phyloP scores from a whole-genome alignment of 2,329 filamentous ascomycete genomes.

The Nectriaceae sp. region DNA sequence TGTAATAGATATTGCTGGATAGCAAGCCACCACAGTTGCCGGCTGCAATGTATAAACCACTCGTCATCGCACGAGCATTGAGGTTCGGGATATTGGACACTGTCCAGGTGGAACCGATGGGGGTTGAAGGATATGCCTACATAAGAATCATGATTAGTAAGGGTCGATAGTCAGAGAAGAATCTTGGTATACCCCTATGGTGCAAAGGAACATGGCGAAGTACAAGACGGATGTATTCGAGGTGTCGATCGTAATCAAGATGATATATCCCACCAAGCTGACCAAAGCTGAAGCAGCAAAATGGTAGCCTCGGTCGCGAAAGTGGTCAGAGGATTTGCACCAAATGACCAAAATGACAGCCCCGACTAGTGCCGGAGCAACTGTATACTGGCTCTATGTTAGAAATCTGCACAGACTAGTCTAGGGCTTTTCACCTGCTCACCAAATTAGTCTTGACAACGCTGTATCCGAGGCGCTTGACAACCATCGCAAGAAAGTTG shows the following conservation, averaged over 20 bases:
- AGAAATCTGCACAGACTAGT: too few relatives aligned
- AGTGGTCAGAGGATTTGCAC: not conserved
- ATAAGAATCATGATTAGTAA: too few relatives aligned
- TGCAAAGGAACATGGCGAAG: constrained; percentile 13
- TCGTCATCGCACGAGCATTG: constrained; percentile 7
- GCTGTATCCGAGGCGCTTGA: constrained; percentile 3
- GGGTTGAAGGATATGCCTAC: constrained; percentile 8
- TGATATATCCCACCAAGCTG: constrained; percentile 9
- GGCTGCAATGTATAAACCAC: constrained; percentile 3
- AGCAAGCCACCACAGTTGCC: constrained; percentile 8
- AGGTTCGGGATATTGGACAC: constrained; percentile 9
- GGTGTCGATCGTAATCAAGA: constrained; percentile 4
- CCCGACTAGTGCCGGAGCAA: not conserved
- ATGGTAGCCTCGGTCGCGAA: constrained; percentile 7
- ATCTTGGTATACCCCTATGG: constrained; percentile 11
- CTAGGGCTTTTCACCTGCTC: too few relatives aligned
- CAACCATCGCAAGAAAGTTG: constrained; percentile 12
- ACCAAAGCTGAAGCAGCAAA: constrained; percentile 1
- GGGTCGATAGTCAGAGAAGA: not conserved
- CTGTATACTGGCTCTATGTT: not conserved
- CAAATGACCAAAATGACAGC: not conserved
- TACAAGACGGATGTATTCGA: constrained; percentile 6
- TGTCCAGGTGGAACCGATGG: constrained; percentile 7
- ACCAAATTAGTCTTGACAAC: constrained; percentile 11
- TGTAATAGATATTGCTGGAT: constrained; percentile 7